Evolutionary conservation across 352 stramenopile genomes (phyloP).

Genomic region (Phytophthora pistaciae): DNA sequence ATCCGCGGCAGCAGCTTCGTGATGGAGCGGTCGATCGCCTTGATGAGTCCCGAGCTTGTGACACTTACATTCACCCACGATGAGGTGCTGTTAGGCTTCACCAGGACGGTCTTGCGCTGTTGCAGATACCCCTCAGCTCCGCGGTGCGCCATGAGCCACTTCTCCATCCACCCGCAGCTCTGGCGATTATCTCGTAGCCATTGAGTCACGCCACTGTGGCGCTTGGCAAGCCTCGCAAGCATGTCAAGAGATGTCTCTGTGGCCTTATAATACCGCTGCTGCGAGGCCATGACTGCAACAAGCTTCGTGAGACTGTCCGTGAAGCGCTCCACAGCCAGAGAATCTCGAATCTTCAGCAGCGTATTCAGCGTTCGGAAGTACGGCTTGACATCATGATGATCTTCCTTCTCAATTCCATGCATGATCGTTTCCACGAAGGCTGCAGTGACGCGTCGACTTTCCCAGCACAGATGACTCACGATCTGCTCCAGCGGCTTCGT

Average conservation of each 20-base stretch:
- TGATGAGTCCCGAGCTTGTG: slow-evolving; percentile 61
- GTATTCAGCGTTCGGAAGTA: slow-evolving; percentile 90
- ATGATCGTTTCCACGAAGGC: slow-evolving; percentile 75
- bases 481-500: slow-evolving; percentile 86
- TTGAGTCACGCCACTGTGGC: slow-evolving; percentile 60
- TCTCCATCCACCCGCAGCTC: slow-evolving; percentile 85
- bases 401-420: slow-evolving; percentile 78
- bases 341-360: slow-evolving; percentile 83
- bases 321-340: slow-evolving; percentile 65
- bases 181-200: slow-evolving; percentile 77
- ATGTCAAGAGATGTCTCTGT: slow-evolving; percentile 90
- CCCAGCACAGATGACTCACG: slow-evolving; percentile 81
- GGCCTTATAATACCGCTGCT: slow-evolving; percentile 89
- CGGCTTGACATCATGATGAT: slow-evolving; percentile 90
- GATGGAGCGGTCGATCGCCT: slow-evolving; percentile 70
- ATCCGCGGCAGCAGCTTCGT: slow-evolving; percentile 69
- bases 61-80: slow-evolving; percentile 79
- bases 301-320: slow-evolving; percentile 77
- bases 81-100: slow-evolving; percentile 88
- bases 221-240: slow-evolving; percentile 84
- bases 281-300: slow-evolving; percentile 81
- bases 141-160: slow-evolving; percentile 80
- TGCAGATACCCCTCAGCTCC: slow-evolving; percentile 75
- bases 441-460: slow-evolving; percentile 66
- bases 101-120: slow-evolving; percentile 77